A percentile compares a stretch with the other conserved stretches of the same genome.
Conservation (phyloP, 192 early-diverging fungal genomes). For the Gigaspora rosea region DNA sequence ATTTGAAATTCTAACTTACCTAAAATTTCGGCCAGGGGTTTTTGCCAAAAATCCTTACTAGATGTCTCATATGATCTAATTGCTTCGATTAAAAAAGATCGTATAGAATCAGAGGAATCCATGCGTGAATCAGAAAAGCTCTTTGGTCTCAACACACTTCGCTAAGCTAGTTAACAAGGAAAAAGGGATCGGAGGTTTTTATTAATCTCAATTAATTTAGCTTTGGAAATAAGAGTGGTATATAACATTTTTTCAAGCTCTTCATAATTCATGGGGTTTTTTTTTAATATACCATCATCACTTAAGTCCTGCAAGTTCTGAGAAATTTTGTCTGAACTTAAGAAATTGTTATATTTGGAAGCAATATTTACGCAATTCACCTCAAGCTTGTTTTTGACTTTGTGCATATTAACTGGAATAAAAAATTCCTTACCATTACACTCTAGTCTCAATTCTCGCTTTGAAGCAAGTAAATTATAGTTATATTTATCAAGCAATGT, state of each 20-base stretch:
- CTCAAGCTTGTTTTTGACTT: background rate
- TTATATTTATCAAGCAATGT: too few relatives aligned
- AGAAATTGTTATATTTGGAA: background rate
- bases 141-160: background rate
- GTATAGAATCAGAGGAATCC: background rate
- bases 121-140: background rate
- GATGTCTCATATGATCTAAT: background rate
- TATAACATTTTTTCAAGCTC: background rate
- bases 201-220: too few relatives aligned
- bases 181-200: too few relatives aligned
- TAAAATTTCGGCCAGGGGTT: background rate
- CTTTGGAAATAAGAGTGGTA: too few relatives aligned
- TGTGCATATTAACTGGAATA: constrained; percentile 18
- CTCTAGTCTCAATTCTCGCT: too few relatives aligned
- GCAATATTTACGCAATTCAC: background rate
- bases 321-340: background rate
- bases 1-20: background rate
- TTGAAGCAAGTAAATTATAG: too few relatives aligned
- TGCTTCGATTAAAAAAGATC: background rate
- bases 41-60: background rate
- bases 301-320: background rate
- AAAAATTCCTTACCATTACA: background rate
- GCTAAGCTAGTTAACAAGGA: background rate
- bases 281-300: background rate
- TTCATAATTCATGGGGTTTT: too few relatives aligned